Conservation (phyloP, 2,329 filamentous ascomycete genomes). For the Trichoderma gracile region DNA sequence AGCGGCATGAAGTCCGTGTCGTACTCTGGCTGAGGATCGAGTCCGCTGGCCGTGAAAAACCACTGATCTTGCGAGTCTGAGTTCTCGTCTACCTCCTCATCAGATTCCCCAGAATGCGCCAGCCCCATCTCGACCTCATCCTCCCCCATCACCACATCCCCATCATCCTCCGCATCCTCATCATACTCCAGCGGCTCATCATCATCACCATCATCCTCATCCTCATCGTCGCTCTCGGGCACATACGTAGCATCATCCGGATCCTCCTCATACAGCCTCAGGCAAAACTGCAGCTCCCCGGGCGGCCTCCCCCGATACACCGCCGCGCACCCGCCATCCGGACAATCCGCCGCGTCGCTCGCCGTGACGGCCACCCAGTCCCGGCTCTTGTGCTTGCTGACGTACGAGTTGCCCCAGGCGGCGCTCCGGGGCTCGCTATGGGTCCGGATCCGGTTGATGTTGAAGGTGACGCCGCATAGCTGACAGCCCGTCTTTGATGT, state of each 20-base stretch:
- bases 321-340: conserved; percentile 25
- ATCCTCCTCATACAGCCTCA: conserved; percentile 3
- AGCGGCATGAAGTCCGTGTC: conserved; percentile 14
- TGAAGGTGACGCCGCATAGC: conserved; percentile 36
- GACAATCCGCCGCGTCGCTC: background rate
- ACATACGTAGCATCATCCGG: conserved; percentile 15
- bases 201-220: background rate
- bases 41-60: conserved; percentile 1
- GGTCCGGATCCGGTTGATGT: conserved; percentile 32
- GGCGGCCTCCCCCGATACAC: conserved; percentile 18
- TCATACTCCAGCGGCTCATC: conserved; percentile 20
- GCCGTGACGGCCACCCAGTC: conserved; percentile 5
- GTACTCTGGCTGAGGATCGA: background rate
- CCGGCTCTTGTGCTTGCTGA: conserved; percentile 4
- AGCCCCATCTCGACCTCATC: background rate
- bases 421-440: conserved; percentile 29
- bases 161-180: conserved; percentile 5
- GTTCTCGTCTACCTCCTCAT: background rate
- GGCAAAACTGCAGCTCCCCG: conserved; percentile 4
- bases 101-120: background rate
- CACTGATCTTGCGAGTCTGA: background rate
- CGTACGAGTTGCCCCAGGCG: conserved; percentile 23
- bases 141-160: background rate
- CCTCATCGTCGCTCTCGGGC: conserved; percentile 8
- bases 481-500: conserved; percentile 33